Evolutionary conservation across 202 grass and related monocot species (phyloP).

Genomic region (Saccharum hybrid): DNA sequence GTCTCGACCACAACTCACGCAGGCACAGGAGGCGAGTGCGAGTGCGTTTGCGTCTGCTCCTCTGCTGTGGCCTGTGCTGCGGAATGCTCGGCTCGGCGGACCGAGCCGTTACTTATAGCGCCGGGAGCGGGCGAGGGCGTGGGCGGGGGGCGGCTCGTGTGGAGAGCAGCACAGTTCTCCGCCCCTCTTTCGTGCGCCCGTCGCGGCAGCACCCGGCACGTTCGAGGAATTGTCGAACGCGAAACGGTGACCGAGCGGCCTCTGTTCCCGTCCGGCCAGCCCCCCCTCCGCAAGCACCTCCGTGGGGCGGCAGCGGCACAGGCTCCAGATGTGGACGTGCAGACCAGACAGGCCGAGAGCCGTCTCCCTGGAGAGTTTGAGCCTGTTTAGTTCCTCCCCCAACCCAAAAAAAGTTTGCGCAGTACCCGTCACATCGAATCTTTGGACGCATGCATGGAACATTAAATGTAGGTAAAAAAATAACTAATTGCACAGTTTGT

Average conservation of each 20-base stretch:
- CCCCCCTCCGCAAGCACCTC: background rate
- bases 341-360: background rate
- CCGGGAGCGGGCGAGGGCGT: background rate
- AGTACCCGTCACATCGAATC: no score
- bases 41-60: no score
- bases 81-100: background rate
- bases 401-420: no score
- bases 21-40: background rate
- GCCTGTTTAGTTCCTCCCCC: no score
- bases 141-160: background rate
- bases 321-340: background rate
- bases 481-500: no score
- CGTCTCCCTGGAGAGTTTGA: background rate
- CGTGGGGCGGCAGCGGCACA: background rate
- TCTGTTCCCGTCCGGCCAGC: background rate
- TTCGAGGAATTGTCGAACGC: background rate
- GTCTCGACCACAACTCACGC: background rate
- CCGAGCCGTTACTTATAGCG: constrained; percentile 39
- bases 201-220: constrained; percentile 3
- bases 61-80: constrained; percentile 21
- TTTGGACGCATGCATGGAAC: no score
- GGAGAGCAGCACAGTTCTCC: background rate
- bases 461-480: no score
- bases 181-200: background rate
- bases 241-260: background rate